Evolutionary conservation across 2,329 filamentous ascomycete genomes (phyloP), one percentile per base, ranked within the genome.

Genomic region (Periconia sp.): DNA sequence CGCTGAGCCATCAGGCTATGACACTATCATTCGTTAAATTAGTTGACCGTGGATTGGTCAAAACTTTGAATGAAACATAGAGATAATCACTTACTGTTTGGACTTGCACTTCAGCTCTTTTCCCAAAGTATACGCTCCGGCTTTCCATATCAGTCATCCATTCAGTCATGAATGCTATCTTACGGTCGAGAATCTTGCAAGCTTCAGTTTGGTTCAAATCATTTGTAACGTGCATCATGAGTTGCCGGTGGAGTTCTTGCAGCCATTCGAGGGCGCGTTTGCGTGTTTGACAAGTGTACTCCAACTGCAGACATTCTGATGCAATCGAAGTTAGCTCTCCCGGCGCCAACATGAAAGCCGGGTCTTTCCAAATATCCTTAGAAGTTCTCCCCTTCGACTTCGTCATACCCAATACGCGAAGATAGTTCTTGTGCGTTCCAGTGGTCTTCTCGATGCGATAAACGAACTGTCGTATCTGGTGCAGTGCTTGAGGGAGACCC

Each of bases 1-100:
- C 51, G 51, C 19, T 54, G 51, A 23, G 46, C 47, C 51, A 54
- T 49, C 46, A 54, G 19, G 20, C 42, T 49, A 17, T 41, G 41
- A 41, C 51, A 54, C 51, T 54, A 19, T 45, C 19, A 53, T 44
- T 15, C 7, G 14, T 18, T 33, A 8, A 47, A 18, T 47, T 37
- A 37, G 27, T 47, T 11, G 33, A 37, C 35, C 23, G 23, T 27
- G 23, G 23, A 27, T 27, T 27, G 23, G 8, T 27, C 8, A 8
- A 27, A 27, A 27, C 23, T 8, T 5, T 27, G 23, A 27, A 27
- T 8, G 23, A 5, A 27, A 27, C 5, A 37, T 30, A 27, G 10
- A 37, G 18, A 23, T 5, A 27, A 17, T 7, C 13, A 46, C 42
- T 13, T 45, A 54, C 51, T 43, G 42, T 54, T 37, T 54, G 51